Conservation (phyloP, 78 protist species). For the Dictyostelium discoideum region DNA sequence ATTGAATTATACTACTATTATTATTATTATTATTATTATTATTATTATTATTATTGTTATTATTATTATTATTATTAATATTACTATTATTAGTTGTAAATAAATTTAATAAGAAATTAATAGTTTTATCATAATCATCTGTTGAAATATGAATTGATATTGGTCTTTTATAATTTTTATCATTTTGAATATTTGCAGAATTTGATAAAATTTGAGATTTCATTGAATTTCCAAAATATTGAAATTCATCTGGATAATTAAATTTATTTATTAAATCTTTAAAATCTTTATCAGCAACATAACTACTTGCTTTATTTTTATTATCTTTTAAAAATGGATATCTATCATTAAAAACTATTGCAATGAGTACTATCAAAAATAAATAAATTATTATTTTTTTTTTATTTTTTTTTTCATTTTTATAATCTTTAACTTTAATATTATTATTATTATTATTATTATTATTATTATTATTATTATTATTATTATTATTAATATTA, state of each 20-base stretch:
- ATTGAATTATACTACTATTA: background rate
- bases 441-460: background rate
- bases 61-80: background rate
- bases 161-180: background rate
- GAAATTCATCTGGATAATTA: background rate
- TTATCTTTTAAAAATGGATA: background rate
- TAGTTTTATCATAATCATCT: background rate
- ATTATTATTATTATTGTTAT: background rate
- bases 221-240: background rate
- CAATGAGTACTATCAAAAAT: background rate
- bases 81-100: background rate
- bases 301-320: background rate
- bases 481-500: background rate
- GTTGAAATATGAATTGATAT: background rate
- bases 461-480: background rate
- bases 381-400: background rate
- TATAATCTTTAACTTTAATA: background rate
- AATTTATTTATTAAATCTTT: conserved; percentile 5
- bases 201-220: background rate
- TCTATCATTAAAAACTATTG: background rate
- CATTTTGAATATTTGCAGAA: background rate
- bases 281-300: background rate
- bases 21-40: background rate
- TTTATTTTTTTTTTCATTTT: background rate
- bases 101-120: background rate